Evolutionary conservation across 352 stramenopile genomes (phyloP), one percentile per base, ranked within the genome.

Genomic region (Pythium phragmitis): DNA sequence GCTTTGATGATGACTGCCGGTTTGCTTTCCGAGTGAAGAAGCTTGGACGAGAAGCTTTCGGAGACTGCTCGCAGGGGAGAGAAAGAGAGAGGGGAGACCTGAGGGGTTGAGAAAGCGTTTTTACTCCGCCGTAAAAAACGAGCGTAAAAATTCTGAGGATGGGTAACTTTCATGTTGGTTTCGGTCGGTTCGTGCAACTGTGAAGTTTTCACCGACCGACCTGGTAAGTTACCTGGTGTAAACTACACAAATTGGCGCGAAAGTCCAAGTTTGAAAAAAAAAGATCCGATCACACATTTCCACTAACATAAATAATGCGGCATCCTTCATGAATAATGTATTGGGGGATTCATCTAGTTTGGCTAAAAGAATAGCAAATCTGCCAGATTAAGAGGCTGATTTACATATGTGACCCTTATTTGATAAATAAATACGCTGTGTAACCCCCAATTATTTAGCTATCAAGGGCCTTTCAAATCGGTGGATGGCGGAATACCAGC

Each of bases 171-270:
- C 62, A 63, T n/a, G 43, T 62, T 56, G 41, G 60, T 67, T 67
- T 56, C 60, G 34, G 14, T 17, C 37, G 16, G 16, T 17, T 2
- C 2, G 11, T 12, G 37, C 11, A 17, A 43, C 37, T 4, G 11
- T 4, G 50, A 41, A 57, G 46, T 4, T 45, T 57, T 43, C 50
- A 45, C 21, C n/a, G 45, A 14, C 19, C 17, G 30, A n/a, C 7
- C 16, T 17, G 16, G 65, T 64, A 67, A 72, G 11, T 68, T 72
- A 65, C 60, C 13, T 43, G 13, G 7, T 60, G 57, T 58, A 72
- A 72, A 72, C 64, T 70, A 72, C 59, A 51, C 34, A 53, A 69
- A 60, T 57, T 69, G 60, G 67, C 67, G 67, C 56, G 67, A 73
- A 73, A 48, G 6, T 14, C 28, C 12, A 11, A 30, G 26, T 66